Base-by-base conservation (phyloP, 1,284 basidiomycete genomes). In the Leccinum pachyderme region DNA sequence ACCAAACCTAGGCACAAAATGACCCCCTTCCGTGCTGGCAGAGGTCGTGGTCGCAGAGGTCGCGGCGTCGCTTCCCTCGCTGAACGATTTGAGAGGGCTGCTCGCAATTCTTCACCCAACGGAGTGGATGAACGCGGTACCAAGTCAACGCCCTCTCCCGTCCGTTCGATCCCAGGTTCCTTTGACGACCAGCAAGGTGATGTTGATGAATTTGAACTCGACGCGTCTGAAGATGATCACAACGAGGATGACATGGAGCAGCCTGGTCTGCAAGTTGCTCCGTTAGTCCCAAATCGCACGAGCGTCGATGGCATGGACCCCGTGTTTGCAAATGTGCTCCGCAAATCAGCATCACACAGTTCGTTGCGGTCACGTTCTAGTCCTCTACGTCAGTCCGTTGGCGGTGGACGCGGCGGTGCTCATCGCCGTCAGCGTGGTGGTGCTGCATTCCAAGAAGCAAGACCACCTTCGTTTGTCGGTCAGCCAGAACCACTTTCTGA, bases 281-380 rank as follows among this genome's bases (percentile, higher is more conserved):
- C 75, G 15, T 61, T 67, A 46, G 70, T 67, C 24, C 83, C 82
- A 3, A 86, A 85, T 58, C 75, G 78, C 32, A 80, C 80, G 2
- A 90, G 87, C 61, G 76, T 91, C 9, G 90, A 93, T 51, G 89
- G 89, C 39, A 90, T 93, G 87, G 91, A 93, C 61, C 91, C 91
- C 9, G 79, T 75, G 0, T 93, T 91, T 65, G 89, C 89, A 52
- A 90, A 91, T 58, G 76, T 91, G 13, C 80, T 91, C 39, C 80
- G 80, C 55, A 81, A 82, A 29, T 77, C 81, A 2, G 76, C 81
- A 0, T 85, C 86, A 8, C 76, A 79, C 50, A 77, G 77, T 25
- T 81, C 85, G 1, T 44, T 78, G 24, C 67, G 74, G n/a, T 74
- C 78, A 47, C 68, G 75, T 58, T 72, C 75, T 43, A 83, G 84